These are phyloP conservation scores for Verticillium alfalfae DNA, from an alignment of 2,329 filamentous ascomycete species.

Conservation along the genomic window DNA sequence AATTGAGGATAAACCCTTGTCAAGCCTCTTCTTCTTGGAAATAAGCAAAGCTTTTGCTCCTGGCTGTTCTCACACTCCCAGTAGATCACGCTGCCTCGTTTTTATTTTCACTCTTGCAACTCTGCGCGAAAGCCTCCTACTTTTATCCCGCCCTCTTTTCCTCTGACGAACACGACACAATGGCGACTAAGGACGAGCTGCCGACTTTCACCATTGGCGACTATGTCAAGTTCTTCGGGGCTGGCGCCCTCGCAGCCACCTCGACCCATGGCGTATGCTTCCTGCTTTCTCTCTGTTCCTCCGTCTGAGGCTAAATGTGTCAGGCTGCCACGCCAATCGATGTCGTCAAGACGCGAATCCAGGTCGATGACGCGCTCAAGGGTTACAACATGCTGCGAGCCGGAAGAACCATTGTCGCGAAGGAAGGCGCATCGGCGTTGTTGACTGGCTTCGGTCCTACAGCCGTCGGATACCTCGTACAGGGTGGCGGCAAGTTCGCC, in stretches of 20 bases:
- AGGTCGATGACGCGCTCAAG: slow-evolving; percentile 82
- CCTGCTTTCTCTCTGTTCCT: not conserved
- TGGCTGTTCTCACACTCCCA: not conserved
- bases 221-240: slow-evolving; percentile 48
- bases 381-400: slow-evolving; percentile 78
- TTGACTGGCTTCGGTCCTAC: slow-evolving; percentile 82
- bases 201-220: slow-evolving; percentile 35
- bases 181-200: slow-evolving; percentile 18
- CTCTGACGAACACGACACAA: slow-evolving; percentile 3
- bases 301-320: not conserved
- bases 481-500: slow-evolving; percentile 86
- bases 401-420: slow-evolving; percentile 70
- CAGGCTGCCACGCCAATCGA: slow-evolving; percentile 49
- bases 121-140: not conserved
- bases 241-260: slow-evolving; percentile 46
- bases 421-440: slow-evolving; percentile 74
- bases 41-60: not conserved
- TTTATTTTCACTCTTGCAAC: not conserved
- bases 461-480: slow-evolving; percentile 81
- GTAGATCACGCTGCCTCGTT: not conserved
- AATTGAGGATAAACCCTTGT: not conserved
- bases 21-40: not conserved
- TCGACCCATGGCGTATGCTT: slow-evolving; percentile 44
- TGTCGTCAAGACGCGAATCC: slow-evolving; percentile 88
- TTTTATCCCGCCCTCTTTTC: not conserved